These are phyloP conservation scores for Tephrocybe sp. DNA, from an alignment of 768 basidiomycete genomes.

Conservation along the genomic window DNA sequence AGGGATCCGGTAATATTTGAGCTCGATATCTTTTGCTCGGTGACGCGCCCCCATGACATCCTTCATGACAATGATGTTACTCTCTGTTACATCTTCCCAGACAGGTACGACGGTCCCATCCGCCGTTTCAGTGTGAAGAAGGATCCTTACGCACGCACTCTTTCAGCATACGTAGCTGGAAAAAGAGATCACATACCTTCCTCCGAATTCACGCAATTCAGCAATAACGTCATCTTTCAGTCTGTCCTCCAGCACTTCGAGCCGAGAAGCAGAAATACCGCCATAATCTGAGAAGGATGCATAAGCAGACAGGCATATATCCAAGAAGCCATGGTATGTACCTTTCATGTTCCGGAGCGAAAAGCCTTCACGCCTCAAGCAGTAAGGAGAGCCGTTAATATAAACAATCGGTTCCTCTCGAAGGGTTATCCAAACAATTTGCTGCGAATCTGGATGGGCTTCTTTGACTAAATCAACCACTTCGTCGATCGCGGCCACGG, in stretches of 20 bases:
- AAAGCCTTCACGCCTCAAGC: constrained; percentile 79
- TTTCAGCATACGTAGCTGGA: background rate
- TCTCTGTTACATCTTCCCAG: constrained; percentile 84
- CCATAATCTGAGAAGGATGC: constrained; percentile 68
- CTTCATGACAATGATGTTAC: constrained; percentile 77
- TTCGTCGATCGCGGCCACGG: constrained; percentile 78
- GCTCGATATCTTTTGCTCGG: constrained; percentile 47
- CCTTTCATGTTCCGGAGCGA: constrained; percentile 95
- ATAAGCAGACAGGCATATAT: background rate
- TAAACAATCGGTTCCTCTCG: constrained; percentile 91
- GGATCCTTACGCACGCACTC: constrained; percentile 45
- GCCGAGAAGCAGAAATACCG: constrained; percentile 86
- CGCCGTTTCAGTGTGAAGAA: constrained; percentile 85
- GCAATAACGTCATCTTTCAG: constrained; percentile 84
- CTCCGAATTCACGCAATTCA: constrained; percentile 81
- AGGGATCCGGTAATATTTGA: constrained; percentile 83
- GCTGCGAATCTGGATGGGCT: constrained; percentile 55
- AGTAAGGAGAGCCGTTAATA: constrained; percentile 91
- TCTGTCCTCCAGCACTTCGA: constrained; percentile 90
- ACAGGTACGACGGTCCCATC: constrained; percentile 90
- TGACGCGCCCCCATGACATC: constrained; percentile 77
- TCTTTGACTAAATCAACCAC: constrained; percentile 66
- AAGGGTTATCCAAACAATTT: constrained; percentile 89
- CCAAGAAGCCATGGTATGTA: constrained; percentile 19
- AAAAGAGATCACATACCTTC: constrained; percentile 48